These are phyloP conservation scores for Escovopsis weberi DNA, from an alignment of 2,329 filamentous ascomycete genomes.

Conservation along the genomic window DNA sequence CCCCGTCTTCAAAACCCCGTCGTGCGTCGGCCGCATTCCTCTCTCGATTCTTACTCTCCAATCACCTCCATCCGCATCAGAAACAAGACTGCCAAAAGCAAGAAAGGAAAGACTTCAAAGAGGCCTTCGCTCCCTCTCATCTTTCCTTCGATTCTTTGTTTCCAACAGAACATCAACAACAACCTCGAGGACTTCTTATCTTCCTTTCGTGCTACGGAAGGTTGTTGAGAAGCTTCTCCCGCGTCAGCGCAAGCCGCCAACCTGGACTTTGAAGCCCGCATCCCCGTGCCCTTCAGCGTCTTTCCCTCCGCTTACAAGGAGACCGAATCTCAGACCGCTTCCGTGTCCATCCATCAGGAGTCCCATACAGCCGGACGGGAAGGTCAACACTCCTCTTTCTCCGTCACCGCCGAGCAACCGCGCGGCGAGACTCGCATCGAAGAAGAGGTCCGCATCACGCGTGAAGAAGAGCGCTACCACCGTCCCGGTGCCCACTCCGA, in stretches of 20 bases:
- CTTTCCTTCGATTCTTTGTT: slow-evolving; percentile 32
- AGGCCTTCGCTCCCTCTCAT: slow-evolving; percentile 19
- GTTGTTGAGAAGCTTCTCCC: slow-evolving; percentile 51
- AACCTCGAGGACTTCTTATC: slow-evolving; percentile 55
- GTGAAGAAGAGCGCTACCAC: slow-evolving; percentile 62
- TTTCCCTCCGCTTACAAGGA: slow-evolving; percentile 94
- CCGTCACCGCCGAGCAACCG: slow-evolving; percentile 47
- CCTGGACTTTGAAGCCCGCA: slow-evolving; percentile 99
- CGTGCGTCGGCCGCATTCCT: slow-evolving; percentile 18
- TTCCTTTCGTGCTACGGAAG: slow-evolving; percentile 51
- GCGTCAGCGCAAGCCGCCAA: slow-evolving; percentile 70
- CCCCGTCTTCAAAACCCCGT: slow-evolving; percentile 26
- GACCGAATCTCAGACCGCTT: slow-evolving; percentile 32
- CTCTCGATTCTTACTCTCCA: slow-evolving; percentile 18
- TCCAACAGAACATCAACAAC: slow-evolving; percentile 31
- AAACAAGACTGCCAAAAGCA: slow-evolving; percentile 11
- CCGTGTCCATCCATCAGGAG: slow-evolving; percentile 61
- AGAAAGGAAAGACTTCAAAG: slow-evolving; percentile 21
- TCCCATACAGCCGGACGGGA: slow-evolving; percentile 91
- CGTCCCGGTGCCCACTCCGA: slow-evolving; percentile 51
- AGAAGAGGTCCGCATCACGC: slow-evolving; percentile 74
- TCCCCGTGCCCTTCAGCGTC: slow-evolving; percentile 99
- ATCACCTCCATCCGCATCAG: slow-evolving; percentile 23
- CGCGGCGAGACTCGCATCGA: slow-evolving; percentile 50
- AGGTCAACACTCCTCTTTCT: slow-evolving; percentile 75